These are phyloP conservation scores for Capronia epimyces DNA, from an alignment of 2,329 filamentous ascomycete genomes.

Conservation along the genomic window DNA sequence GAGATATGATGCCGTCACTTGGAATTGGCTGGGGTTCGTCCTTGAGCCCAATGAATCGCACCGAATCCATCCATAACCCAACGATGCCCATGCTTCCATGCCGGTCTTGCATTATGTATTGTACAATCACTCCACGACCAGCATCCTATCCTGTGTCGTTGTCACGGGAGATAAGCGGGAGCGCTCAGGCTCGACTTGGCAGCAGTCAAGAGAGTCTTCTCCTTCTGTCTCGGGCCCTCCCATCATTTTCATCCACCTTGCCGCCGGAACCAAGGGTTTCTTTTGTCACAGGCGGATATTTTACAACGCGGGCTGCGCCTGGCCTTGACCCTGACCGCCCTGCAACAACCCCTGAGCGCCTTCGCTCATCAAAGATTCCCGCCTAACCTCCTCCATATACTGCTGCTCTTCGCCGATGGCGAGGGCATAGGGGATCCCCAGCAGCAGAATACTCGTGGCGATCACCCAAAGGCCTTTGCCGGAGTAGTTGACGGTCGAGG, in stretches of 20 bases:
- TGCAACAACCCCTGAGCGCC: conserved; percentile 44
- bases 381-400: conserved; percentile 93
- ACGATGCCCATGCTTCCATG: too few species aligned
- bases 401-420: conserved; percentile 95
- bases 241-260: neutral
- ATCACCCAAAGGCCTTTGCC: conserved; percentile 89
- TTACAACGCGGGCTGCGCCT: conserved; percentile 25
- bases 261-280: neutral
- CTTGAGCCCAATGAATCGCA: too few species aligned
- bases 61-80: too few species aligned
- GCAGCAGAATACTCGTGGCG: conserved; percentile 78
- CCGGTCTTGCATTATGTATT: too few species aligned
- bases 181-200: too few species aligned
- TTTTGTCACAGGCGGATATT: neutral
- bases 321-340: conserved; percentile 8
- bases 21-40: too few species aligned
- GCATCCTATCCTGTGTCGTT: too few species aligned
- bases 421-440: conserved; percentile 89
- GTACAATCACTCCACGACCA: too few species aligned
- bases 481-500: conserved; percentile 54
- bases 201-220: too few species aligned
- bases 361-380: conserved; percentile 85
- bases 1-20: too few species aligned
- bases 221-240: too few species aligned
- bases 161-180: too few species aligned